Conservation (phyloP, 495 filamentous ascomycete genomes). For the Arthonia radiata region DNA sequence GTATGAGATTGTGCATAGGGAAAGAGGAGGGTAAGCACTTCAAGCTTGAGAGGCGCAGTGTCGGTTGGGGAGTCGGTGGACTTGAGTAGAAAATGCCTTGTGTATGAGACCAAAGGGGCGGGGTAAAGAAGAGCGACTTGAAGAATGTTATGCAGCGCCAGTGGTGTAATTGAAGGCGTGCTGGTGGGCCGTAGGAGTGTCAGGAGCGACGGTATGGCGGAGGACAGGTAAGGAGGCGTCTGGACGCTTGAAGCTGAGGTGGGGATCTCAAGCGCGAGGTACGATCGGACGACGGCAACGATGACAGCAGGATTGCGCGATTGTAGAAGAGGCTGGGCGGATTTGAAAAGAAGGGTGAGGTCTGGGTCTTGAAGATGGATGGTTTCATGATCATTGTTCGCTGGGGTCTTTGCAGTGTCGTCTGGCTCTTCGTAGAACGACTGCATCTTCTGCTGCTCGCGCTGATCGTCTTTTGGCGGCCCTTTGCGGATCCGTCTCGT, state of each 20-base stretch:
- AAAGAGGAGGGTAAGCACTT: conserved; percentile 72
- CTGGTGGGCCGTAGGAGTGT: conserved; percentile 60
- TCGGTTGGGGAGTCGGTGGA: conserved; percentile 58
- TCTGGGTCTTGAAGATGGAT: conserved; percentile 65
- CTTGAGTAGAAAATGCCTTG: conserved; percentile 66
- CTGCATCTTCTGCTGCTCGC: conserved; percentile 23
- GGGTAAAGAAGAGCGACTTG: conserved; percentile 54
- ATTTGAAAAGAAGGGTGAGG: conserved; percentile 54
- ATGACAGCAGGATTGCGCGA: conserved; percentile 85
- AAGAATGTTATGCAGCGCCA: conserved; percentile 83
- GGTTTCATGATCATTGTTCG: conserved; percentile 27
- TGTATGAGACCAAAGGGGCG: conserved; percentile 54
- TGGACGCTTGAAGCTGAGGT: too few relatives aligned
- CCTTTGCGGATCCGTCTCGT: conserved; percentile 27
- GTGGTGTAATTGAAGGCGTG: conserved; percentile 68
- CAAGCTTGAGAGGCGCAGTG: conserved; percentile 75
- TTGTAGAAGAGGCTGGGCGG: conserved; percentile 61
- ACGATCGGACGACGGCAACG: conserved; percentile 63
- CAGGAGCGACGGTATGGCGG: conserved; percentile 58
- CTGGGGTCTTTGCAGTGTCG: not conserved
- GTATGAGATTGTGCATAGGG: conserved; percentile 49
- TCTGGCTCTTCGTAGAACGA: not conserved
- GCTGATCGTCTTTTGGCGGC: conserved; percentile 6
- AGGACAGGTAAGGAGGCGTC: conserved; percentile 35
- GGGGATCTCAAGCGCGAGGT: conserved; percentile 56